Base-by-base conservation (phyloP, 768 basidiomycete genomes). In the Rubroboletus satanas region DNA sequence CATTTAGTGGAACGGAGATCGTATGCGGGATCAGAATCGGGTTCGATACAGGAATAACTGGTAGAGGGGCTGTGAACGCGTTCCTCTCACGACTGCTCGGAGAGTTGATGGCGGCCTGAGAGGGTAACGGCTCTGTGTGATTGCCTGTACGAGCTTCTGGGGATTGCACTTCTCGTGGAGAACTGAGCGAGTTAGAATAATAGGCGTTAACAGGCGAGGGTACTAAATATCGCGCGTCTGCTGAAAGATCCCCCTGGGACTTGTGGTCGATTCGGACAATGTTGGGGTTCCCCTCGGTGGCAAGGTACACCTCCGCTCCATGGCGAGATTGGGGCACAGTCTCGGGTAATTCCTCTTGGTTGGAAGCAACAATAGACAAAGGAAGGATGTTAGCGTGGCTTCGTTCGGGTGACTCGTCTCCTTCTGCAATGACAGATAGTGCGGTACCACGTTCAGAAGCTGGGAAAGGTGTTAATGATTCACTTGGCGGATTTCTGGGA, bases 351-450 rank as follows among this genome's bases (percentile, higher is more conserved):
- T 23, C 38, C 9, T 39, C 50, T 26, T 18, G 46, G 23, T 39
- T 21, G 38, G 45, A 45, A 47, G 28, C n/a, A 38, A 51, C 7
- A 14, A 52, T 12, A 33, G 58, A 51, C 18, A 47, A 33, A 23
- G 52, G 52, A 31, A 37, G 42, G 15, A 31, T 39, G 33, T 51
- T 46, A 31, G 35, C 37, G 51, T 36, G 47, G 59, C 62, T 69
- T 35, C 67, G 68, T 51, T 88, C 84, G 5, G 68, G 67, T 3
- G 73, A 74, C 61, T 88, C 84, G 45, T 90, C 88, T 49, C 82
- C 87, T 70, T 89, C 88, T 0, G 79, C 82, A 51, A 89, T 88
- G 51, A 86, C 76, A 29, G 87, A 90, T 35, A 90, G 69, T 48
- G 83, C 80, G 41, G 76, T 77, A 36, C 54, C 56, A 15, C 39